Percentiles rank a stretch among this genome's conserved stretches.
phyloP scores from a whole-genome alignment of 495 filamentous ascomycete species.

The Hyaloscypha finlandica region DNA sequence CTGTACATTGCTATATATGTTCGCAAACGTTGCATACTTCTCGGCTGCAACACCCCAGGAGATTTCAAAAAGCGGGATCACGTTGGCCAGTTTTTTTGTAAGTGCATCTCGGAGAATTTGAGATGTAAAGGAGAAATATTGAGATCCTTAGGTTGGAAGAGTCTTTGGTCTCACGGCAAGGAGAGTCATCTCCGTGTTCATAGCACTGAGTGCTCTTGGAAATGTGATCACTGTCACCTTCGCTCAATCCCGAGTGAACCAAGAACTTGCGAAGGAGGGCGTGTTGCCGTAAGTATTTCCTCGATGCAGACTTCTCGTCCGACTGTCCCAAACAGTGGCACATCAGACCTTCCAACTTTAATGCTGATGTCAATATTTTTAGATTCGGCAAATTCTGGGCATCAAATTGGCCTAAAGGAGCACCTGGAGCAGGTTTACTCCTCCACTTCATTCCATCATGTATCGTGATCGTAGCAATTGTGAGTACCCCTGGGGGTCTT shows the following conservation, averaged over 20 bases:
- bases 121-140: background rate
- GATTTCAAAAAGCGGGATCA: constrained; percentile 24
- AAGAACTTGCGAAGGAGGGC: constrained; percentile 53
- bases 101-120: background rate
- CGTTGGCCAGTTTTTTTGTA: constrained; percentile 44
- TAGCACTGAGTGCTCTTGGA: constrained; percentile 55
- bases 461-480: constrained; percentile 54
- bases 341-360: background rate
- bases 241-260: constrained; percentile 50
- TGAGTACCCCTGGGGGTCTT: background rate
- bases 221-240: constrained; percentile 58
- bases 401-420: constrained; percentile 64
- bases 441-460: constrained; percentile 69
- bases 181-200: constrained; percentile 44
- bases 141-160: constrained; percentile 36
- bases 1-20: constrained; percentile 52
- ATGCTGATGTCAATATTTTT: background rate
- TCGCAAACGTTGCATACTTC: constrained; percentile 51
- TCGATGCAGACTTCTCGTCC: background rate
- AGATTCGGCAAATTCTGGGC: constrained; percentile 52
- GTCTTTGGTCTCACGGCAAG: constrained; percentile 46
- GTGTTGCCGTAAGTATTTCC: constrained; percentile 38
- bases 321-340: too few species aligned
- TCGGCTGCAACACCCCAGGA: constrained; percentile 25
- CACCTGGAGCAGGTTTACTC: constrained; percentile 64